Evolutionary conservation across 1,139 yeast species (phyloP).

Genomic region (Saccharomyces hybrid): DNA sequence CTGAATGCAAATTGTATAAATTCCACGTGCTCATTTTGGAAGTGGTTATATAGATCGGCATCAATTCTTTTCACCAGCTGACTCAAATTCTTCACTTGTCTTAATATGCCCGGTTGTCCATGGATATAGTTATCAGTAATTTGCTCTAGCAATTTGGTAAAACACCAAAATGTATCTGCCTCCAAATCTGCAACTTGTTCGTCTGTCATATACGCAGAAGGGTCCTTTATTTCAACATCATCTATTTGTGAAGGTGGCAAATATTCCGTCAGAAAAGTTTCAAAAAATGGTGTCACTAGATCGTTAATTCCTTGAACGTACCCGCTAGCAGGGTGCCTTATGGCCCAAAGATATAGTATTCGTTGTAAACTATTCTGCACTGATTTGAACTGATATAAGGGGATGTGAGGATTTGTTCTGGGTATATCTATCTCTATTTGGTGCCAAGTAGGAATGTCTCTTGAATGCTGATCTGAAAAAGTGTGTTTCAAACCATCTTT

Average conservation of each 20-base stretch:
- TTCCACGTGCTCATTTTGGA: conserved; percentile 74
- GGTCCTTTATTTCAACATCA: conserved; percentile 52
- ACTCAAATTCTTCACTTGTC: conserved; percentile 78
- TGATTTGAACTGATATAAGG: conserved; percentile 57
- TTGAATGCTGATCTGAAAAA: conserved; percentile 45
- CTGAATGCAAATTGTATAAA: conserved; percentile 92
- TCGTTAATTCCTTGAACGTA: conserved; percentile 98
- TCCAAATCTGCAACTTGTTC: conserved; percentile 57
- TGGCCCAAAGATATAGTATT: conserved; percentile 88
- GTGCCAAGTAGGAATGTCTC: conserved; percentile 84
- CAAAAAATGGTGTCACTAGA: conserved; percentile 87
- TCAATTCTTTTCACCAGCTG: conserved; percentile 79
- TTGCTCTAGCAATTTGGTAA: conserved; percentile 81
- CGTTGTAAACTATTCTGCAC: conserved; percentile 77
- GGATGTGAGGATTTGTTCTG: conserved; percentile 82
- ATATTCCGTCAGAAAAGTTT: conserved; percentile 73
- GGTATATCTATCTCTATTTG: conserved; percentile 95
- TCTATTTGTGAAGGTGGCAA: conserved; percentile 33
- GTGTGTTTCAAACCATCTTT: conserved; percentile 57
- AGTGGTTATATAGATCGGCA: conserved; percentile 59
- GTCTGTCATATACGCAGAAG: conserved; percentile 47
- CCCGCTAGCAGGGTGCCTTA: conserved; percentile 96
- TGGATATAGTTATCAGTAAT: conserved; percentile 95
- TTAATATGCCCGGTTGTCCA: conserved; percentile 93
- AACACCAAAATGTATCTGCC: conserved; percentile 96